phyloP scores from a whole-genome alignment of 2,329 filamentous ascomycete species.

The Pseudogymnoascus sp. region DNA sequence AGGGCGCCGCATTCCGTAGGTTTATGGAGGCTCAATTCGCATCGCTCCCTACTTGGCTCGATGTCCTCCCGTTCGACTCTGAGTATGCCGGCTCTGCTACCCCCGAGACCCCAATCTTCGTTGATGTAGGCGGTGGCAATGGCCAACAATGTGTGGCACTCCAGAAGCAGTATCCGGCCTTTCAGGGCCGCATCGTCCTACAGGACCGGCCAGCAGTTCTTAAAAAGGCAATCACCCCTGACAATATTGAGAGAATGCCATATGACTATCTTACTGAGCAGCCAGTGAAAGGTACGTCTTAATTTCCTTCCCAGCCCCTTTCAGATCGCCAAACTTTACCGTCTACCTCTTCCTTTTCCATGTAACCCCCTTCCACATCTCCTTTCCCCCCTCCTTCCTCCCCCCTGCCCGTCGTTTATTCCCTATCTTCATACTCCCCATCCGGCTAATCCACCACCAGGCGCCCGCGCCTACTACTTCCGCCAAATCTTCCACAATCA shows the following conservation, averaged over 20 bases:
- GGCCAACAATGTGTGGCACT: slow-evolving; percentile 9
- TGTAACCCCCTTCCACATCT: background rate
- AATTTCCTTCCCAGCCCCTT: background rate
- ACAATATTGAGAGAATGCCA: slow-evolving; percentile 21
- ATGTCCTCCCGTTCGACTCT: slow-evolving; percentile 18
- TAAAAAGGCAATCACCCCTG: slow-evolving; percentile 15
- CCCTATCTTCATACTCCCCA: background rate
- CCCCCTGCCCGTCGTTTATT: no score
- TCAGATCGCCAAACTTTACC: background rate
- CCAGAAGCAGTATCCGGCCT: slow-evolving; percentile 4
- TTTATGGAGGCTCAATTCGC: slow-evolving; percentile 24
- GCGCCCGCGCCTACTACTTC: slow-evolving; percentile 24
- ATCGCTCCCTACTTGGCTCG: slow-evolving; percentile 19
- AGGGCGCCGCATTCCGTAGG: slow-evolving; percentile 19
- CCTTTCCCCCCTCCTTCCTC: background rate
- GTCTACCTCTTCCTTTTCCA: background rate
- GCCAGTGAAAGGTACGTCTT: slow-evolving; percentile 20
- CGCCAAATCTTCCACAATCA: slow-evolving; percentile 26
- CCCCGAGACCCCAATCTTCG: background rate
- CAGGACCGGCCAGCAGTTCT: slow-evolving; percentile 22
- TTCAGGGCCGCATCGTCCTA: slow-evolving; percentile 12
- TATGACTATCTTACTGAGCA: slow-evolving; percentile 18
- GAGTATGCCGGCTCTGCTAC: slow-evolving; percentile 12
- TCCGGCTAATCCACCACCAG: slow-evolving; percentile 10
- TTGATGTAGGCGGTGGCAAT: slow-evolving; percentile 6